Evolutionary conservation across 768 basidiomycete genomes (phyloP).

Genomic region (Rhizopogon sp.): DNA sequence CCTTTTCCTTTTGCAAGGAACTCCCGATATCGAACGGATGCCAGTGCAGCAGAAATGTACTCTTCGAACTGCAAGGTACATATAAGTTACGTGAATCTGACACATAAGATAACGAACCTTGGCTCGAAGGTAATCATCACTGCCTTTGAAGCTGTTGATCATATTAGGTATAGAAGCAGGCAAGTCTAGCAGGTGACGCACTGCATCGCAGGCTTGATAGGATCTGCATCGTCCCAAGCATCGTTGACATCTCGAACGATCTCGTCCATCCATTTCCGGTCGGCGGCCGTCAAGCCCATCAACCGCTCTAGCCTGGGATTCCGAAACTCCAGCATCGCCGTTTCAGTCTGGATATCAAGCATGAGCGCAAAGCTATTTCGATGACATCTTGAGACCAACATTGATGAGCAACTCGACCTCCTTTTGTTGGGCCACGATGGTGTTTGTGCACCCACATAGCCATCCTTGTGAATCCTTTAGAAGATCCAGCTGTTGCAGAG

Average conservation of each 20-base stretch:
- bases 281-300: slow-evolving; percentile 81
- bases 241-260: slow-evolving; percentile 84
- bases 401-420: slow-evolving; percentile 91
- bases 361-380: not conserved
- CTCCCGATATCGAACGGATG: slow-evolving; percentile 87
- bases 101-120: slow-evolving; percentile 46
- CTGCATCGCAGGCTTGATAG: slow-evolving; percentile 58
- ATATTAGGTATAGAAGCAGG: not conserved
- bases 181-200: slow-evolving; percentile 31
- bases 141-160: slow-evolving; percentile 75
- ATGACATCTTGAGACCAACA: slow-evolving; percentile 36
- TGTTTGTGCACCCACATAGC: slow-evolving; percentile 94
- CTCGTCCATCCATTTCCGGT: slow-evolving; percentile 98
- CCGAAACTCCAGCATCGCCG: slow-evolving; percentile 79
- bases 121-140: slow-evolving; percentile 88
- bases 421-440: slow-evolving; percentile 89
- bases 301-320: slow-evolving; percentile 76
- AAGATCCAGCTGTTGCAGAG: slow-evolving; percentile 91
- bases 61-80: slow-evolving; percentile 65
- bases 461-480: slow-evolving; percentile 75
- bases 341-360: slow-evolving; percentile 63
- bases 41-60: slow-evolving; percentile 83
- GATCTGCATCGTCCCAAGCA: slow-evolving; percentile 66
- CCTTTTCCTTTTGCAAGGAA: slow-evolving; percentile 70
- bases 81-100: not conserved